A percentile compares a stretch with the other conserved stretches of the same genome.
Conservation (phyloP, 495 filamentous ascomycete species). For the Trichoderma orchidacearum region DNA sequence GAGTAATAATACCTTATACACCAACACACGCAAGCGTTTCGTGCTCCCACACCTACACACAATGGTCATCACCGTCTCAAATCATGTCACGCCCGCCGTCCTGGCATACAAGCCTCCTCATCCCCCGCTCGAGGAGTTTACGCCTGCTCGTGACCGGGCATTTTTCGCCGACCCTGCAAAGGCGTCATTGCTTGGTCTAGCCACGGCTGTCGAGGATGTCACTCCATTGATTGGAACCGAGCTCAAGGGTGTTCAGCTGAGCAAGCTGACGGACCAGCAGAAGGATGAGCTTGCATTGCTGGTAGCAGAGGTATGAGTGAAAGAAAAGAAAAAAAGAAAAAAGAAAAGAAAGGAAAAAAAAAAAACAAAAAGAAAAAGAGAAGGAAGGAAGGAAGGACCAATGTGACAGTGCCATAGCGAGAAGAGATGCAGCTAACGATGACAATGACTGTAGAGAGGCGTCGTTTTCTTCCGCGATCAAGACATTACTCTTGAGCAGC, state of each 20-base stretch:
- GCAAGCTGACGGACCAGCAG: constrained; percentile 47
- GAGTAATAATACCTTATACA: neutral
- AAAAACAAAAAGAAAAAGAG: neutral
- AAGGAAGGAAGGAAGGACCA: neutral
- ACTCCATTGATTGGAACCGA: constrained; percentile 59
- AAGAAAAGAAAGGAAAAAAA: neutral
- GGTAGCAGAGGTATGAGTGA: constrained; percentile 32
- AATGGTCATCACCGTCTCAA: constrained; percentile 2
- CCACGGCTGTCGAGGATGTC: constrained; percentile 36
- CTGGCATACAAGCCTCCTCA: constrained; percentile 20
- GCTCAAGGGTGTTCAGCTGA: constrained; percentile 49
- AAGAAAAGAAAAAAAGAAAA: neutral
- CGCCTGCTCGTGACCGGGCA: constrained; percentile 23
- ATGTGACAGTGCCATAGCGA: neutral
- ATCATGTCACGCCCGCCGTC: constrained; percentile 12
- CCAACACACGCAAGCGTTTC: too few species aligned
- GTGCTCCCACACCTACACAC: too few species aligned
- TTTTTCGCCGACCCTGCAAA: constrained; percentile 13
- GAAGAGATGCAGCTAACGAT: neutral
- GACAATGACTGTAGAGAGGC: constrained; percentile 23
- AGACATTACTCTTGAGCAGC: constrained; percentile 42
- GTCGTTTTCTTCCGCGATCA: constrained; percentile 60
- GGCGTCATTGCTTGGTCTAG: constrained; percentile 4
- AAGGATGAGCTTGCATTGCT: constrained; percentile 60
- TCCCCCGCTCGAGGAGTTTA: constrained; percentile 15